A percentile compares a stretch with the other conserved stretches of the same genome.
phyloP scores from a whole-genome alignment of 371 early-diverging fungal genomes.

The Entomophthora muscae region DNA sequence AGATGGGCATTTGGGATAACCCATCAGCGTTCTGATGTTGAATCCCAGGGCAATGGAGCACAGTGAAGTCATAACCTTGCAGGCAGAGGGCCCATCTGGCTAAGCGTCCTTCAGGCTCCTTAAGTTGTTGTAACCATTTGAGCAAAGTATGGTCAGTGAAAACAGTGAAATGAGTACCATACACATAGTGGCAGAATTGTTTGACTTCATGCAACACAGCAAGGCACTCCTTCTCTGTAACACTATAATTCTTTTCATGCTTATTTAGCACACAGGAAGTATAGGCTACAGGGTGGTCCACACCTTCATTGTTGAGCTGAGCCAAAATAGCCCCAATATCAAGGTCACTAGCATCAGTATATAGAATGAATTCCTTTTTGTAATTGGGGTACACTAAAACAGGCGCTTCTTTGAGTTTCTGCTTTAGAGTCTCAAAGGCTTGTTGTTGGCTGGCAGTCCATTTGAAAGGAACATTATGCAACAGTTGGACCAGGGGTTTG shows the following conservation, averaged over 20 bases:
- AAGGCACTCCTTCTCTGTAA: slow-evolving; percentile 13
- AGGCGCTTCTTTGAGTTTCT: slow-evolving; percentile 7
- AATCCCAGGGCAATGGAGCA: too few species aligned
- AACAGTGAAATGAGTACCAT: slow-evolving; percentile 10
- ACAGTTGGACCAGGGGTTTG: slow-evolving; percentile 14
- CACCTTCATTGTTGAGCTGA: slow-evolving; percentile 12
- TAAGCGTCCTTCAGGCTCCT: too few species aligned
- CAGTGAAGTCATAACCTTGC: too few species aligned
- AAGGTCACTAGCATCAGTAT: slow-evolving; percentile 19
- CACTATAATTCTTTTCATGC: slow-evolving; percentile 13
- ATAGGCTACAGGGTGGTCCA: slow-evolving; percentile 12
- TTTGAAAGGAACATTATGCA: slow-evolving; percentile 21
- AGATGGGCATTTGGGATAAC: too few species aligned
- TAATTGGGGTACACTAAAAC: slow-evolving; percentile 13
- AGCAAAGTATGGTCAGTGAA: slow-evolving; percentile 12
- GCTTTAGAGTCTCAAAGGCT: slow-evolving; percentile 9
- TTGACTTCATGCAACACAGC: slow-evolving; percentile 10
- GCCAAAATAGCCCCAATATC: slow-evolving; percentile 19
- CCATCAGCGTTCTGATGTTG: too few species aligned
- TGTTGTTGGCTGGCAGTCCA: slow-evolving; percentile 2
- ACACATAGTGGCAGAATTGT: slow-evolving; percentile 10
- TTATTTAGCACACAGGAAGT: slow-evolving; percentile 8
- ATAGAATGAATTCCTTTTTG: slow-evolving; percentile 12
- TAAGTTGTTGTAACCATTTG: slow-evolving; percentile 3
- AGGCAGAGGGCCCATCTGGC: too few species aligned